Percentiles rank a stretch among this genome's conserved stretches.
phyloP scores from a whole-genome alignment of 371 early-diverging fungal genomes.

The Mucor mucedo region DNA sequence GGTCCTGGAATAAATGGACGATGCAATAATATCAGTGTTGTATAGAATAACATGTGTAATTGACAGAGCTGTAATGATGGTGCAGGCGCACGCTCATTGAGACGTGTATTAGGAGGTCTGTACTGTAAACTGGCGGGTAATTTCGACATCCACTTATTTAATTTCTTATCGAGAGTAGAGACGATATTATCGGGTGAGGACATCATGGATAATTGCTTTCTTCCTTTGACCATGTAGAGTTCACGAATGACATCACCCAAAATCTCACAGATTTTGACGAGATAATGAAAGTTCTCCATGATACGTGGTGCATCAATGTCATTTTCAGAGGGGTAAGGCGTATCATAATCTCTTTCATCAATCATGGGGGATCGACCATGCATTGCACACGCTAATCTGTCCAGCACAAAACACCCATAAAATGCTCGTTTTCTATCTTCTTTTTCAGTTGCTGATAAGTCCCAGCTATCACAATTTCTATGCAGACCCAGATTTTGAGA shows the following conservation, averaged over 20 bases:
- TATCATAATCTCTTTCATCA: constrained; percentile 56
- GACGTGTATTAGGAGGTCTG: constrained; percentile 46
- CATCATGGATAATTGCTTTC: constrained; percentile 41
- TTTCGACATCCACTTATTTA: constrained; percentile 58
- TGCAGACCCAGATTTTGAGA: constrained; percentile 66
- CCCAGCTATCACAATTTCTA: constrained; percentile 60
- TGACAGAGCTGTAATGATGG: constrained; percentile 54
- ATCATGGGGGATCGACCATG: constrained; percentile 54
- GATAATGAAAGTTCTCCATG: constrained; percentile 45
- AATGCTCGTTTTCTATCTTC: constrained; percentile 64
- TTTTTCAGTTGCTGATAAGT: constrained; percentile 49
- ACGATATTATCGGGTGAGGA: constrained; percentile 46
- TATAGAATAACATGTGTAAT: constrained; percentile 75
- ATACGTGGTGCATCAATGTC: constrained; percentile 47
- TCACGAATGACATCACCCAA: constrained; percentile 49
- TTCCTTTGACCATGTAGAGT: constrained; percentile 50
- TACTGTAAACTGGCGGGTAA: constrained; percentile 48
- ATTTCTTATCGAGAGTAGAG: constrained; percentile 45
- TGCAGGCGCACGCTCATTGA: constrained; percentile 35
- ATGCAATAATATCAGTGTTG: constrained; percentile 75
- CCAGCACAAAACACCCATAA: constrained; percentile 68
- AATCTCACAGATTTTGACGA: constrained; percentile 50
- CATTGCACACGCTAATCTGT: constrained; percentile 59
- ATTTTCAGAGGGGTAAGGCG: constrained; percentile 48
- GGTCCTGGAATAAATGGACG: constrained; percentile 66